These are phyloP conservation scores for Cladosporium austrohemisphaericum DNA, from an alignment of 2,329 filamentous ascomycete species.

Conservation along the genomic window DNA sequence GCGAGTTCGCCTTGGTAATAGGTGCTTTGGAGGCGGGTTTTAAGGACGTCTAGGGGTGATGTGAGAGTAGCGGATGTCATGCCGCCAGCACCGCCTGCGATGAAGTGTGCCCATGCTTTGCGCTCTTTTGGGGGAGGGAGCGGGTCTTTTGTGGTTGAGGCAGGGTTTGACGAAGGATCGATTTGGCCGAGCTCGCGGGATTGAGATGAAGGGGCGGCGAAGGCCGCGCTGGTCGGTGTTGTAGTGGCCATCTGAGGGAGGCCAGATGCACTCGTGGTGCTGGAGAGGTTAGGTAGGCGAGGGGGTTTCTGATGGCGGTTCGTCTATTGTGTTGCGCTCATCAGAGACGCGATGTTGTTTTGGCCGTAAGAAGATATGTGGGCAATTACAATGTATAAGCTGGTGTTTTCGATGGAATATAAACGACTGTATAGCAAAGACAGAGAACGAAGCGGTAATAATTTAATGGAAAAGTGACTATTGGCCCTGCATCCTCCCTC, in stretches of 20 bases:
- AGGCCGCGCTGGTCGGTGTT: not conserved
- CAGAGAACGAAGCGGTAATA: no score
- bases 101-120: constrained; percentile 87
- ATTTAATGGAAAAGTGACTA: not conserved
- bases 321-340: not conserved
- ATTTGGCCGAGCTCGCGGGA: constrained; percentile 28
- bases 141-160: constrained; percentile 28
- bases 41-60: constrained; percentile 87
- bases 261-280: no score
- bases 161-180: constrained; percentile 28
- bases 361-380: no score
- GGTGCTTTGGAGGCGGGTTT: constrained; percentile 88
- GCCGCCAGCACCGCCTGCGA: constrained; percentile 84
- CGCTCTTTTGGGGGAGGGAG: constrained; percentile 33
- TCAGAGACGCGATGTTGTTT: not conserved
- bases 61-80: constrained; percentile 93
- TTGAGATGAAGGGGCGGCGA: constrained; percentile 20
- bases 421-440: not conserved
- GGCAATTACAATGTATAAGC: not conserved
- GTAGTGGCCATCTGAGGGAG: not conserved
- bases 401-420: not conserved
- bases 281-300: no score
- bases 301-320: not conserved
- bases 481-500: not conserved
- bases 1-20: constrained; percentile 85